These are phyloP conservation scores for Litchi chinensis DNA, from an alignment of 345 rosid genomes.

Conservation along the genomic window DNA sequence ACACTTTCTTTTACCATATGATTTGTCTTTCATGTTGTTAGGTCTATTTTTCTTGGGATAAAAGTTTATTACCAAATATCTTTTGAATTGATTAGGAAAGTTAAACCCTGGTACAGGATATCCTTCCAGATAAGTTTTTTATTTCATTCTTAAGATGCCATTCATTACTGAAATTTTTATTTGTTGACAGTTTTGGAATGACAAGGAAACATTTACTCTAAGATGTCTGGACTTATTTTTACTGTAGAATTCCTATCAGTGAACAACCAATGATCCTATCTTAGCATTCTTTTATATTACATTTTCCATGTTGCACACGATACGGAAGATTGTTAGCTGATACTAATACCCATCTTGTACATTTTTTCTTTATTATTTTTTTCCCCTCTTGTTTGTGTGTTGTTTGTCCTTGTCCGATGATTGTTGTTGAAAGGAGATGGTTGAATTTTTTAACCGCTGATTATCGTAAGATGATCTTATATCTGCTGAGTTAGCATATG, in stretches of 20 bases:
- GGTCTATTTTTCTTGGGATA: conserved; percentile 5
- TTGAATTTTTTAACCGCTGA: neutral
- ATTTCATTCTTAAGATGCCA: neutral
- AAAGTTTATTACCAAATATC: neutral
- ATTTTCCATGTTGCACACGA: neutral
- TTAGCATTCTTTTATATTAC: neutral
- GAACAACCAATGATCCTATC: neutral
- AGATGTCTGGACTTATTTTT: neutral
- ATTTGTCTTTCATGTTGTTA: neutral
- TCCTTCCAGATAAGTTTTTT: neutral
- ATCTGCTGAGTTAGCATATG: neutral
- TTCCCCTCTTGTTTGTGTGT: neutral
- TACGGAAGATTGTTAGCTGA: neutral
- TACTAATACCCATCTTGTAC: neutral
- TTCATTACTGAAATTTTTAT: neutral
- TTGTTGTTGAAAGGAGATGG: neutral
- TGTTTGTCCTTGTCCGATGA: neutral
- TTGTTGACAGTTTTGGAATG: neutral
- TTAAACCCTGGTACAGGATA: neutral
- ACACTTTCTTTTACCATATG: neutral
- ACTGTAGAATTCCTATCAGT: neutral
- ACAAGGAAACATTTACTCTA: neutral
- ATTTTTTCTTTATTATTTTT: too few relatives aligned
- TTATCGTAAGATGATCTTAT: neutral
- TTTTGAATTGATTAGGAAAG: neutral